These are phyloP conservation scores for Plenodomus biglobosus DNA, from an alignment of 2,329 filamentous ascomycete genomes.

Conservation along the genomic window DNA sequence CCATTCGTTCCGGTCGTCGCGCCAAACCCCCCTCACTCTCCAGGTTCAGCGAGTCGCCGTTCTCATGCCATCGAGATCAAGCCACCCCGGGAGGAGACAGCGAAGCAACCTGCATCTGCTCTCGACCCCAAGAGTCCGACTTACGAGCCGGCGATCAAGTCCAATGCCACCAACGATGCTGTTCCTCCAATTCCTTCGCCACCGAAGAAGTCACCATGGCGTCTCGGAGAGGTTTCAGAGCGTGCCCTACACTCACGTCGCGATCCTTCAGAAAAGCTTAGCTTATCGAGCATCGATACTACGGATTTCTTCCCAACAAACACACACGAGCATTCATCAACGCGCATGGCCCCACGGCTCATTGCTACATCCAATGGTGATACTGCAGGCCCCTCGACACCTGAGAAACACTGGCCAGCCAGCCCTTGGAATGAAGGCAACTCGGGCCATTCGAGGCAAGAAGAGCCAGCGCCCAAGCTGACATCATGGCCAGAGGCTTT, in stretches of 20 bases:
- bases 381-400: slow-evolving; percentile 30
- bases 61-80: slow-evolving; percentile 48
- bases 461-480: slow-evolving; percentile 29
- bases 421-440: slow-evolving; percentile 41
- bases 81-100: slow-evolving; percentile 36
- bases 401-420: slow-evolving; percentile 41
- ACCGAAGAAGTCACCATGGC: slow-evolving; percentile 33
- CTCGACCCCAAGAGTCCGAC: slow-evolving; percentile 47
- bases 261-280: slow-evolving; percentile 36
- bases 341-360: slow-evolving; percentile 30
- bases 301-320: slow-evolving; percentile 48
- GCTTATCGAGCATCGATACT: slow-evolving; percentile 45
- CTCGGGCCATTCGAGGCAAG: slow-evolving; percentile 20
- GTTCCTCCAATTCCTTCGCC: slow-evolving; percentile 39
- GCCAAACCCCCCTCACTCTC: slow-evolving; percentile 25
- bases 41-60: slow-evolving; percentile 39
- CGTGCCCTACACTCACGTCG: slow-evolving; percentile 17
- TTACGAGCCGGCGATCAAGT: slow-evolving; percentile 39
- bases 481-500: slow-evolving; percentile 38
- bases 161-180: slow-evolving; percentile 10
- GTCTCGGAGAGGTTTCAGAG: slow-evolving; percentile 18
- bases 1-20: slow-evolving; percentile 23
- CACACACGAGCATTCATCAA: slow-evolving; percentile 46
- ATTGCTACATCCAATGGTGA: slow-evolving; percentile 19
- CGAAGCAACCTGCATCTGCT: slow-evolving; percentile 26